Evolutionary conservation across 768 basidiomycete species (phyloP).

Genomic region (Rhodotorula kratochvilovae): DNA sequence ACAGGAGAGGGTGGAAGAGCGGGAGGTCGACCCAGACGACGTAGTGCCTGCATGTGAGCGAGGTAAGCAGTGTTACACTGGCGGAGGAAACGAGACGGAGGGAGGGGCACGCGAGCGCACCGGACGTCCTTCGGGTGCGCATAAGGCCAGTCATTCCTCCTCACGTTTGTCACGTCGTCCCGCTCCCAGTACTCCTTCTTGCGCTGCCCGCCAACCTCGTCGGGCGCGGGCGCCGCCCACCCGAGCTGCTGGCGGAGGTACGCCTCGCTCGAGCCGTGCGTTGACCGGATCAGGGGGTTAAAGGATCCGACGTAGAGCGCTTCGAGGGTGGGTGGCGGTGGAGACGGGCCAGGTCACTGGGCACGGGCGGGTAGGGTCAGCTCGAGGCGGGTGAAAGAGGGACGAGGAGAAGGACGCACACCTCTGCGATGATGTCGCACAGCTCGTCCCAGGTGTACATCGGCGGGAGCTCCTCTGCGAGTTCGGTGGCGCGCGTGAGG

Average conservation of each 20-base stretch:
- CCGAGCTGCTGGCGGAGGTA: slow-evolving; percentile 21
- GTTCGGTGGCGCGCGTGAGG: background rate
- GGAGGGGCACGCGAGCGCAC: background rate
- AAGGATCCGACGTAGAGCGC: slow-evolving; percentile 15
- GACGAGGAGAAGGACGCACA: background rate
- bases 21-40: slow-evolving; percentile 34
- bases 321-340: slow-evolving; percentile 31
- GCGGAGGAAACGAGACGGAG: background rate
- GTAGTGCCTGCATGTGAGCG: slow-evolving; percentile 14
- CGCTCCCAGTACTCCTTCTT: slow-evolving; percentile 1
- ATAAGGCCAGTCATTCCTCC: slow-evolving; percentile 34
- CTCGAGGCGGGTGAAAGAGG: background rate
- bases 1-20: slow-evolving; percentile 25
- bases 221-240: background rate
- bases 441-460: slow-evolving; percentile 8
- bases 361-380: background rate
- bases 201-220: background rate
- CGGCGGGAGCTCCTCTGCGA: background rate
- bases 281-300: background rate
- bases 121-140: slow-evolving; percentile 1
- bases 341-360: slow-evolving; percentile 11
- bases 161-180: slow-evolving; percentile 1
- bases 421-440: background rate
- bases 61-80: no score
- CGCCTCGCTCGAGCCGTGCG: slow-evolving; percentile 9